Base-by-base conservation (phyloP, 805 yeast species). In the Yarrowia deformans region DNA sequence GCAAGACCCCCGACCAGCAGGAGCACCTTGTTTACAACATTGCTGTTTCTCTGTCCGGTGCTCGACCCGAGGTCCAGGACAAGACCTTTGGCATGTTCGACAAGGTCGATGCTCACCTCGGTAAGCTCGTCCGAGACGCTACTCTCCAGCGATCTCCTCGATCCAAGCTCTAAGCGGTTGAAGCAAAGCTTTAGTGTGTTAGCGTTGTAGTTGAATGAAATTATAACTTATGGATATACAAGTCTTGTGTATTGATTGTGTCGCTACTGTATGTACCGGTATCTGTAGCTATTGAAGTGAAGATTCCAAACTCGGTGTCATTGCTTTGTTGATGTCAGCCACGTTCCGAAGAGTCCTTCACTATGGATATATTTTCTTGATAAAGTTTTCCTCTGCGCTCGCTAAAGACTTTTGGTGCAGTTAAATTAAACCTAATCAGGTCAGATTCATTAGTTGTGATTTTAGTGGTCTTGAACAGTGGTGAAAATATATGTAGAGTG, bases 1-100 rank as follows among this genome's bases (percentile, higher is more conserved):
- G 90, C 68, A 88, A 81, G 77, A 87, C 88, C 75, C 87, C 90
- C 16, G 92, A 93, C 74, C 97, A 91, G 80, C 97, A 92, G 81
- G 85, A 84, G 75, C 86, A 91, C 74, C 83, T 94, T 77, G 90
- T 93, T 61, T 91, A 89, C 79, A 94, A 94, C 79, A 84, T 94
- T 72, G 89, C 97, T 23, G 88, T 82, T 48, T 97, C 93, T 78
- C 90, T 77, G 46, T 64, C 71, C 39, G 85, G 78, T 73, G 97
- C 98, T 40, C 84, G 86, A 73, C 88, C 90, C 61, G 84, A 84
- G 64, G 87, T 93, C 73, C 97, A 90, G 82, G 91, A 91, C 77
- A 82, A 88, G 71, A 96, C 91, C 39, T 84, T 88, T 75, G 91
- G 85, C 71, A 86, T 88, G 86, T 94, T 93, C 77, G 76, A 84